Base-by-base conservation (phyloP, 2,329 filamentous ascomycete genomes). In the Colletotrichum horii region DNA sequence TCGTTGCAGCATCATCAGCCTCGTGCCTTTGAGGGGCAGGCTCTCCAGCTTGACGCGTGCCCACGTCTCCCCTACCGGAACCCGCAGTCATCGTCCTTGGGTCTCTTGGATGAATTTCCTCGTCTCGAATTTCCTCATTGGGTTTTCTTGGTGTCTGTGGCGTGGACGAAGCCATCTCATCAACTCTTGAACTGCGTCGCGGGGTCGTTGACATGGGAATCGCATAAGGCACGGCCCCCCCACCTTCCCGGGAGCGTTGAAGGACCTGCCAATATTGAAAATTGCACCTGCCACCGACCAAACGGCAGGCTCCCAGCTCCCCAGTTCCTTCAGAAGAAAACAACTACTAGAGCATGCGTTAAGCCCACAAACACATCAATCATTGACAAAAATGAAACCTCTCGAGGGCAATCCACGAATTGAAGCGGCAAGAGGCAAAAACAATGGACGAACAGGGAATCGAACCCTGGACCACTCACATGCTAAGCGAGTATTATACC, bases 401-500 rank as follows among this genome's bases (percentile, higher is more conserved):
- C 3, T 22, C 11, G 3, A 3, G 1, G 12, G 12, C 7, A 28
- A 19, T 0, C 0, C 9, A 6, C 3, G 5, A 12, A 3, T 16
- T 0, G 0, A 8, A 2, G 3, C 26, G 1, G 0, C 9, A 7
- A 14, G 1, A n/a, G 22, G 2, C 60, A 60, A 71, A 74, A 61
- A 22, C 4, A 3, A 2, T 74, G 72, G 72, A 74, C 72, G 72
- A 74, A 71, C 72, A 43, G 72, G 72, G 72, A 75, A 75, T 75
- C 72, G 72, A 75, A 75, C 72, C 72, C 72, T 43, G 73, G 73
- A 75, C 73, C 73, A 72, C 70, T 69, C 73, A 69, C 73, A 75
- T 75, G 73, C 73, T 75, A 75, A 75, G 73, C 73, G 73, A 69
- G 70, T 69, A 75, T 75, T 72, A 75, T 75, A 75, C 73, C 73